A percentile compares a stretch with the other conserved stretches of the same genome.
These are phyloP conservation scores for Hypholoma fasciculare DNA, from an alignment of 768 basidiomycete species.

Conservation along the genomic window DNA sequence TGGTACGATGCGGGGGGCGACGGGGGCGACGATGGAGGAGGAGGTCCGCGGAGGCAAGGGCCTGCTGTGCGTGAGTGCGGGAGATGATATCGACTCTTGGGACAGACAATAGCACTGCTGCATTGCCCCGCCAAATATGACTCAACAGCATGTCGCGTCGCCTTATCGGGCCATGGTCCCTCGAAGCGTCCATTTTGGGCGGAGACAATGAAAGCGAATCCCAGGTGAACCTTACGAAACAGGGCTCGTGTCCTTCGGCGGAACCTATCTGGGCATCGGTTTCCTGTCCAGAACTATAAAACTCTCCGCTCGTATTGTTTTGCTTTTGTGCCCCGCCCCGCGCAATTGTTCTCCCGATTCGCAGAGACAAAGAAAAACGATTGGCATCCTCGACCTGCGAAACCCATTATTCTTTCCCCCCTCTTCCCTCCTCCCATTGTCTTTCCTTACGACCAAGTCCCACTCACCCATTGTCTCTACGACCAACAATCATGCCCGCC, in stretches of 20 bases:
- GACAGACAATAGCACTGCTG: no score
- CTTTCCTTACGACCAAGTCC: not conserved
- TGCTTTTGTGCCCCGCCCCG: slow-evolving; percentile 58
- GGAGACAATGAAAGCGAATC: slow-evolving; percentile 32
- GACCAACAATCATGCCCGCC: slow-evolving; percentile 65
- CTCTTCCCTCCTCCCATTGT: slow-evolving; percentile 30
- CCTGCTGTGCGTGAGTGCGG: no score
- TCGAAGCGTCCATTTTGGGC: slow-evolving; percentile 29
- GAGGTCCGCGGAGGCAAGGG: not conserved
- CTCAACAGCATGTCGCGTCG: slow-evolving; percentile 1
- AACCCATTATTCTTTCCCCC: slow-evolving; percentile 46
- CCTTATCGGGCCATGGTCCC: slow-evolving; percentile 40
- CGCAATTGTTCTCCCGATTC: slow-evolving; percentile 63
- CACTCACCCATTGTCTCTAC: slow-evolving; percentile 18
- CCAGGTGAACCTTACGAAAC: slow-evolving; percentile 34
- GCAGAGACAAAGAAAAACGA: slow-evolving; percentile 50
- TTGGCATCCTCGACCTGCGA: slow-evolving; percentile 40
- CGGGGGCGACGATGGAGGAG: not conserved
- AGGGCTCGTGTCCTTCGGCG: slow-evolving; percentile 37
- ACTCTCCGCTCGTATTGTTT: slow-evolving; percentile 54
- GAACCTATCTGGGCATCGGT: slow-evolving; percentile 34
- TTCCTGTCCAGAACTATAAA: slow-evolving; percentile 47
- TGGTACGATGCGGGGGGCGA: not conserved
- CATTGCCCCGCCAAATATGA: no score
- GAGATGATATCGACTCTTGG: no score